phyloP scores from a whole-genome alignment of 306 rosid species.

The Sicyos baderoa region DNA sequence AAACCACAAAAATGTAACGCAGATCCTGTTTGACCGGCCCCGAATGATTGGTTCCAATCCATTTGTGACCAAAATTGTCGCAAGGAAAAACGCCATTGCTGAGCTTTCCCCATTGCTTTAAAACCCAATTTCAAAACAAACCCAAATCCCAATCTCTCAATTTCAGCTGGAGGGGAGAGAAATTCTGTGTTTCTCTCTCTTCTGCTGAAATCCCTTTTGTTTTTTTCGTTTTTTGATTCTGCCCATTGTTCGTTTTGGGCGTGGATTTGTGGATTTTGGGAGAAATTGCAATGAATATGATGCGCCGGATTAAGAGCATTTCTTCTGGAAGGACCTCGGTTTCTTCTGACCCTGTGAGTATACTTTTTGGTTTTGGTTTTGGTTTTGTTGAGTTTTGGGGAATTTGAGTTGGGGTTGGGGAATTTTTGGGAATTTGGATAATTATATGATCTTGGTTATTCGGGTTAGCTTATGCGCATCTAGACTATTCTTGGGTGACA shows the following conservation, averaged over 20 bases:
- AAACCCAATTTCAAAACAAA: neutral
- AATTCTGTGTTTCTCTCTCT: conserved; percentile 47
- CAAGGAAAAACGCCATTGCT: too few relatives aligned
- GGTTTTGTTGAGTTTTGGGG: neutral
- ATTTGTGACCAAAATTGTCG: conserved; percentile 22
- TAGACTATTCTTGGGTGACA: too few relatives aligned
- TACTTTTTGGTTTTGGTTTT: neutral
- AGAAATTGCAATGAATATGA: conserved; percentile 59
- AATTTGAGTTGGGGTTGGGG: neutral
- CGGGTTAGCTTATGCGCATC: too few relatives aligned
- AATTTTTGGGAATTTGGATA: neutral
- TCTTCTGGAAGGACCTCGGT: conserved; percentile 86
- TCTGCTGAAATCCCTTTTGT: conserved; percentile 7
- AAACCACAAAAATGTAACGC: conserved; percentile 9
- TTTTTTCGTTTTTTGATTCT: neutral
- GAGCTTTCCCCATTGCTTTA: neutral
- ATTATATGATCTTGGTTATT: too few relatives aligned
- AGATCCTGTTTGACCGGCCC: conserved; percentile 27
- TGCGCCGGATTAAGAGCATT: conserved; percentile 97
- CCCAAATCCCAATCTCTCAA: neutral
- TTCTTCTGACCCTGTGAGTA: conserved; percentile 87
- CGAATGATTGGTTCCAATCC: conserved; percentile 39
- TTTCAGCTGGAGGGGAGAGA: conserved; percentile 33
- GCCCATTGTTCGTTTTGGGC: neutral
- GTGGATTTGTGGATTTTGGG: conserved; percentile 6